phyloP scores from a whole-genome alignment of 495 filamentous ascomycete species.

The Staphylotrichum tortipilum region DNA sequence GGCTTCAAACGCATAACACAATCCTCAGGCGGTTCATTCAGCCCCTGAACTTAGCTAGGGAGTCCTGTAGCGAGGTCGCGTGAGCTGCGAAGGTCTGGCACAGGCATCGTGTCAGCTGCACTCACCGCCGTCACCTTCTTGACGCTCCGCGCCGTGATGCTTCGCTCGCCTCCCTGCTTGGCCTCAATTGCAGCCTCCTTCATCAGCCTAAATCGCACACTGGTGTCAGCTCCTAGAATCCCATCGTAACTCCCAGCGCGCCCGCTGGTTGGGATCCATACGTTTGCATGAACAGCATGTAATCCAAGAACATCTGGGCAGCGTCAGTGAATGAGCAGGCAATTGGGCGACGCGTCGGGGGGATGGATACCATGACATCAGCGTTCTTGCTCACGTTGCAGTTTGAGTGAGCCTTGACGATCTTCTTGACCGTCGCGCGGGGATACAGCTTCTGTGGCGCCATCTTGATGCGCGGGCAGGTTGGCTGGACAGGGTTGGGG shows the following conservation, averaged over 20 bases:
- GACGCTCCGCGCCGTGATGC: constrained; percentile 63
- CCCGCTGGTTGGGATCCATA: constrained; percentile 29
- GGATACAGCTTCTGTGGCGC: constrained; percentile 69
- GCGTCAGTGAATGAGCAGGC: constrained; percentile 11
- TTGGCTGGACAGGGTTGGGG: neutral
- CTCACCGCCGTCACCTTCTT: constrained; percentile 69
- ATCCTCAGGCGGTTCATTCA: constrained; percentile 47
- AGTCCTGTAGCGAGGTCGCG: constrained; percentile 41
- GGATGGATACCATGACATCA: constrained; percentile 62
- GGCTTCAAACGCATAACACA: no score
- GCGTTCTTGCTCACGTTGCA: constrained; percentile 74
- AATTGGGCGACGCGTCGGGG: constrained; percentile 6
- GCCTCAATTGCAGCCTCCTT: constrained; percentile 73
- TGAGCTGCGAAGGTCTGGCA: neutral
- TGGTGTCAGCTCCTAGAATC: no score
- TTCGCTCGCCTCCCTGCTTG: constrained; percentile 63
- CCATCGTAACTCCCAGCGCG: neutral
- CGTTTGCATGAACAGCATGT: constrained; percentile 86
- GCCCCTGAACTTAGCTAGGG: constrained; percentile 70
- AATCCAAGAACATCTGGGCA: constrained; percentile 74
- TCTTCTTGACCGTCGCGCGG: constrained; percentile 73
- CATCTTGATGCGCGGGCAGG: constrained; percentile 26
- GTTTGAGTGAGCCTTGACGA: constrained; percentile 81
- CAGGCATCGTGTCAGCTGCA: no score
- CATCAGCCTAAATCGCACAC: constrained; percentile 65